Base-by-base conservation (phyloP, 257 asterid species). In the Solanum pinnatisectum region DNA sequence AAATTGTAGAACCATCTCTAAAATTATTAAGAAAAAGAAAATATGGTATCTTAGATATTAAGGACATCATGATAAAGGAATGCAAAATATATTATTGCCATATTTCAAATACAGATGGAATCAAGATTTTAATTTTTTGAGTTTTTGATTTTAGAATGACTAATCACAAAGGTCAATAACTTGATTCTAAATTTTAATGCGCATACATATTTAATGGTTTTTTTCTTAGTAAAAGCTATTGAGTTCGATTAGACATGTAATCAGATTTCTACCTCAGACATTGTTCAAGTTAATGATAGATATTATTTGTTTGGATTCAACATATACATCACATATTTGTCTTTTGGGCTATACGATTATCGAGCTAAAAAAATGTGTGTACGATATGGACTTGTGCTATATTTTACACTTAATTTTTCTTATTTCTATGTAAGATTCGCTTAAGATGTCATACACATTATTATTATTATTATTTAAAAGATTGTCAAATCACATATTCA, bases 211-310 rank as follows among this genome's bases (percentile, higher is more conserved):
- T 65, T 25, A 12, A n/a, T 63, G 15, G 10, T 3, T 0, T 60
- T 52, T 59, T 23, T 3, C n/a, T 56, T 25, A 60, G 30, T 27
- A n/a, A 12, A 65, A 67, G 9, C 9, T 67, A 67, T 25, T 25
- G 18, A 25, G 2, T 25, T n/a, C 0, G 73, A 67, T 12, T 5
- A 12, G 16, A n/a, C 15, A 0, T 6, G 1, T 67, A 67, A 14
- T 13, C 0, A 25, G 5, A 67, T 2, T 65, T 65, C 2, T 65
- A 3, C 4, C 9, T n/a, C 0, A 5, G n/a, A 10, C 18, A 4
- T 1, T 67, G 1, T 32, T 35, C 16, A 72, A 72, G 23, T 1
- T 1, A 0, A 35, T 35, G 8, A 18, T 18, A 72, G 0, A 33
- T 32, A 32, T 9, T 68, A 14, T 68, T 27, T 3, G 4, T 16